A percentile compares a stretch with the other conserved stretches of the same genome.
Evolutionary conservation across 2,329 filamentous ascomycete species (phyloP).

Genomic region (Fusarium praegraminearum): DNA sequence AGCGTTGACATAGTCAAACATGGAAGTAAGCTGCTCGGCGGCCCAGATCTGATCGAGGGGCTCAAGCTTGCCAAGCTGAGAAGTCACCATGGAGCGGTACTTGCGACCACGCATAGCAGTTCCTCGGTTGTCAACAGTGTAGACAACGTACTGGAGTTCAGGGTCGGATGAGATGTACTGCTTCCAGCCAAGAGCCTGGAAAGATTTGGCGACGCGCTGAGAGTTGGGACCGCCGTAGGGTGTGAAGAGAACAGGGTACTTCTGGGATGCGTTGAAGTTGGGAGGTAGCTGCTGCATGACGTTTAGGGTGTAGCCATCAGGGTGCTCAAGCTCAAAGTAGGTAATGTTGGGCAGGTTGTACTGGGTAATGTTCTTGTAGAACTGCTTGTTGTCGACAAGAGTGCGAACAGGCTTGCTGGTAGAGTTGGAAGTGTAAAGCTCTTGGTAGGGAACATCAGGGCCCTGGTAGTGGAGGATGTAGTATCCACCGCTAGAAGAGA

Average conservation of each 20-base stretch:
- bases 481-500: slow-evolving; percentile 71
- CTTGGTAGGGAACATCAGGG: slow-evolving; percentile 76
- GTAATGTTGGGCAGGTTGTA: slow-evolving; percentile 74
- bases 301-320: slow-evolving; percentile 71
- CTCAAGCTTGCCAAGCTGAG: slow-evolving; percentile 72
- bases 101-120: slow-evolving; percentile 73
- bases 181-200: slow-evolving; percentile 67
- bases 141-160: slow-evolving; percentile 75
- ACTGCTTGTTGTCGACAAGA: slow-evolving; percentile 69
- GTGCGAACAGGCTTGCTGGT: slow-evolving; percentile 65
- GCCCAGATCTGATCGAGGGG: slow-evolving; percentile 76
- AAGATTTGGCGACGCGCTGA: slow-evolving; percentile 70
- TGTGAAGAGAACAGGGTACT: slow-evolving; percentile 75
- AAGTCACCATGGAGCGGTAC: slow-evolving; percentile 69
- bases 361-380: slow-evolving; percentile 66
- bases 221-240: slow-evolving; percentile 76
- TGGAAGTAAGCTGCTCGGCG: slow-evolving; percentile 64
- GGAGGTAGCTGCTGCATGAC: slow-evolving; percentile 74
- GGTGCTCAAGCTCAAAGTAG: slow-evolving; percentile 72
- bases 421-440: slow-evolving; percentile 70
- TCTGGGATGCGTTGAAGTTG: slow-evolving; percentile 71
- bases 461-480: slow-evolving; percentile 75
- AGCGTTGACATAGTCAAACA: slow-evolving; percentile 66
- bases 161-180: slow-evolving; percentile 75
- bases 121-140: slow-evolving; percentile 76